Evolutionary conservation across 257 asterid genomes (phyloP), one percentile per base, ranked within the genome.

Genomic region (Nicotiana paniculata): DNA sequence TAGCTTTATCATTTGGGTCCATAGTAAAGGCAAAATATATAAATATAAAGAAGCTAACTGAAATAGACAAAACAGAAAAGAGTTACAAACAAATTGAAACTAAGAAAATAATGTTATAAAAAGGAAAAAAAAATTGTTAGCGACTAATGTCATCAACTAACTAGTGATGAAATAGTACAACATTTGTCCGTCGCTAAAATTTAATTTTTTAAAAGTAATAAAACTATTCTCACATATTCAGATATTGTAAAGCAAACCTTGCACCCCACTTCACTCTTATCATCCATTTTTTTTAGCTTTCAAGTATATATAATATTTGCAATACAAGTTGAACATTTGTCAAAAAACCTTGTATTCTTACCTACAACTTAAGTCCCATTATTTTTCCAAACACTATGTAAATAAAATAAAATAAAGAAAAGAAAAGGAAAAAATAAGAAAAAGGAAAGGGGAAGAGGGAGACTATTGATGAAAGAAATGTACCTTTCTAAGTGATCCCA

Each of bases 401-500:
- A 18, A 37, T 35, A 48, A 21, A 28, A 39, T 9, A 51, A 18
- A 81, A 74, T 2, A 10, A 83, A 77, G 21, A 64, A 55, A 84
- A 32, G 57, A 43, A 69, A 13, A 2, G n/a, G n/a, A 80, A 26
- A 75, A 53, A 21, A 24, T 4, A 4, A 46, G 24, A 4, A 54
- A 81, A 76, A 48, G 64, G 57, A 15, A 24, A 28, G n/a, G 32
- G n/a, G 65, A 0, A 55, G 15, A 16, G 58, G 24, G 32, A 61
- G 13, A 24, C 16, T 6, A 28, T 58, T 64, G 74, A 79, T 79
- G 82, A 61, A 79, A 58, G 82, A 61, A 33, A 79, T 26, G 6
- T 51, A 79, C 67, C 48, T 79, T 37, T 65, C 46, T 51, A 61
- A 83, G 69, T 51, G 63, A 82, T 69, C 75, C 74, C 87, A 85